Percentiles rank a stretch among this genome's conserved stretches.
Evolutionary conservation across 1,139 yeast species (phyloP).

Genomic region (Nakaseomyces delphensis): DNA sequence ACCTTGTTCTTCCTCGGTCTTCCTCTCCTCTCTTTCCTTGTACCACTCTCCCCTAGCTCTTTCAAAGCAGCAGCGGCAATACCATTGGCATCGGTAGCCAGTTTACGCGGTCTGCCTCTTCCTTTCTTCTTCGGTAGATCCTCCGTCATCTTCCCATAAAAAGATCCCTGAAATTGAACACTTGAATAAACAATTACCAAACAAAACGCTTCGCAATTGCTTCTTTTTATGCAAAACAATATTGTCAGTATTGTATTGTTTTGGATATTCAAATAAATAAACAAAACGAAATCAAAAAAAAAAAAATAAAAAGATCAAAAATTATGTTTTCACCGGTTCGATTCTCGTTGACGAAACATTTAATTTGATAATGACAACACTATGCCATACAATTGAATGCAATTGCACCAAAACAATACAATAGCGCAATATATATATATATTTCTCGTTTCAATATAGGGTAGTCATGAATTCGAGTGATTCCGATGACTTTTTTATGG

Average conservation of each 20-base stretch:
- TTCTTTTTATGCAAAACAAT: background rate
- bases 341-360: background rate
- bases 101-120: constrained; percentile 13
- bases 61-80: constrained; percentile 12
- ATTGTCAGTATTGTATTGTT: too few species aligned
- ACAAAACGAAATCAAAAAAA: background rate
- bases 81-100: background rate
- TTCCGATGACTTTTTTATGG: constrained; percentile 7
- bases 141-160: constrained; percentile 2
- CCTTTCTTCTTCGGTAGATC: constrained; percentile 8
- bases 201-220: background rate
- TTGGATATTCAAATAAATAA: too few species aligned
- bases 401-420: too few species aligned
- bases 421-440: too few species aligned
- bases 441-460: too few species aligned
- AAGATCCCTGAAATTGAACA: too few species aligned
- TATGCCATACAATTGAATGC: too few species aligned
- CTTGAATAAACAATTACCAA: background rate
- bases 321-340: background rate
- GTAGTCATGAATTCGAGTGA: background rate
- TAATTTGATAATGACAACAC: too few species aligned
- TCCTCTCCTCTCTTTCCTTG: constrained; percentile 6
- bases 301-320: background rate
- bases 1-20: constrained; percentile 4
- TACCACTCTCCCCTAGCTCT: background rate